Evolutionary conservation across 768 basidiomycete genomes (phyloP).

Genomic region (Xanthoconium stramineum): DNA sequence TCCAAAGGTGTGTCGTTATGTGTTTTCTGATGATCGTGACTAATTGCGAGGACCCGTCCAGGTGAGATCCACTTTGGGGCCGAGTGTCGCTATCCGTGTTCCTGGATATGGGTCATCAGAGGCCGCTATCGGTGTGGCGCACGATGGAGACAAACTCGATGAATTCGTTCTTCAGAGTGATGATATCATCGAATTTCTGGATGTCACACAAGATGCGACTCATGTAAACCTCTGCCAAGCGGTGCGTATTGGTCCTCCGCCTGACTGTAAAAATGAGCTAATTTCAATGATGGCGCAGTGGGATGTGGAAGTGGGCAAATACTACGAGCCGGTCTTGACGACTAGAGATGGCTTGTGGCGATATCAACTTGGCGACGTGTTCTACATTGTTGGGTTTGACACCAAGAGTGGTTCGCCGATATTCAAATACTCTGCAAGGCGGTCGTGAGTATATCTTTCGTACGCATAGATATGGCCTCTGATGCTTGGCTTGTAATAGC

Average conservation of each 20-base stretch:
- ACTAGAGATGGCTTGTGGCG: conserved; percentile 24
- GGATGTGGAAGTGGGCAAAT: conserved; percentile 12
- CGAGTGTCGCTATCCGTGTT: not conserved
- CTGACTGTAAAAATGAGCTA: not conserved
- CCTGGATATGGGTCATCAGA: conserved; percentile 14
- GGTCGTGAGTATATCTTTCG: conserved; percentile 8
- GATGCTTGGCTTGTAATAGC: not conserved
- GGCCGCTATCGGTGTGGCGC: not conserved
- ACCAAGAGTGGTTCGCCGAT: conserved; percentile 1
- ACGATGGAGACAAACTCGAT: conserved; percentile 2
- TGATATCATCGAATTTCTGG: conserved; percentile 17
- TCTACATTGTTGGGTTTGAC: conserved; percentile 17
- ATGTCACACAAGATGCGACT: conserved; percentile 3
- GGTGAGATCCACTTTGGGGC: conserved; percentile 14
- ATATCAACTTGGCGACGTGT: conserved; percentile 19
- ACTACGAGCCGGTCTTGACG: conserved; percentile 20
- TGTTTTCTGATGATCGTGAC: not conserved
- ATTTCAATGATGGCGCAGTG: conserved; percentile 5
- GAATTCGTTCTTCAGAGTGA: conserved; percentile 2
- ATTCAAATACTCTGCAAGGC: conserved; percentile 13
- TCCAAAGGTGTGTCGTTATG: conserved; percentile 5
- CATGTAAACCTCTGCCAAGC: conserved; percentile 12
- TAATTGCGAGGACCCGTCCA: not conserved
- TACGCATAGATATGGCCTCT: not conserved
- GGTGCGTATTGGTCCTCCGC: conserved; percentile 1